Conservation (phyloP, 768 basidiomycete genomes). For the Tricholoma sp. region DNA sequence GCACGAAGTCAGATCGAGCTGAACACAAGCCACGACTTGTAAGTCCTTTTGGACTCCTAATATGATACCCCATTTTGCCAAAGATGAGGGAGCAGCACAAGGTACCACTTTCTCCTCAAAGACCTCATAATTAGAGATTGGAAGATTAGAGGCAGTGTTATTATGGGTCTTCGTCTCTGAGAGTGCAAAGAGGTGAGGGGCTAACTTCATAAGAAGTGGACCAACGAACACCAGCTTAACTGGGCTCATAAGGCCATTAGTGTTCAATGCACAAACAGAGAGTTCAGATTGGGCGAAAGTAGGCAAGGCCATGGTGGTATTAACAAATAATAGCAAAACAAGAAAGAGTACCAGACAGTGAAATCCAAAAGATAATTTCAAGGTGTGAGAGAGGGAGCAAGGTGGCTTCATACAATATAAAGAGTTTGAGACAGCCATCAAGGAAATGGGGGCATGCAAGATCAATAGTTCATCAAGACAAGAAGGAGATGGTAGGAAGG, state of each 20-base stretch:
- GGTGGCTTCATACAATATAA: not conserved
- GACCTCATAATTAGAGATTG: too few species aligned
- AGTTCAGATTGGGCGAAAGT: too few species aligned
- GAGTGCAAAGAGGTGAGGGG: conserved; percentile 5
- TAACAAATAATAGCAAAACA: conserved; percentile 1
- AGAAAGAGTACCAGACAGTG: too few species aligned
- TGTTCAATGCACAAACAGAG: too few species aligned
- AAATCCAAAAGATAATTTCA: not conserved
- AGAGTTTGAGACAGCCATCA: not conserved
- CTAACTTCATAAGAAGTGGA: too few species aligned
- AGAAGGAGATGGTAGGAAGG: too few species aligned
- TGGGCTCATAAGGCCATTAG: too few species aligned
- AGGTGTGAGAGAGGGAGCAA: not conserved
- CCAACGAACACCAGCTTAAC: too few species aligned
- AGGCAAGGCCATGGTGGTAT: not conserved
- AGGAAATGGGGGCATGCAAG: not conserved
- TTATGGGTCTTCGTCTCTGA: too few species aligned
- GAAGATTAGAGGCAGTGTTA: too few species aligned
- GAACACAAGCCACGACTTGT: conserved; percentile 1
- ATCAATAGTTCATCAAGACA: too few species aligned
- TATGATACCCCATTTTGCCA: conserved; percentile 7
- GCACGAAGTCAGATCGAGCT: too few species aligned
- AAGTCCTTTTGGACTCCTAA: conserved; percentile 7
- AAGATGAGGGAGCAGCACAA: not conserved
- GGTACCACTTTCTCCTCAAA: conserved; percentile 4